Base-by-base conservation (phyloP, 306 rosid genomes). In the Pyrus communis region DNA sequence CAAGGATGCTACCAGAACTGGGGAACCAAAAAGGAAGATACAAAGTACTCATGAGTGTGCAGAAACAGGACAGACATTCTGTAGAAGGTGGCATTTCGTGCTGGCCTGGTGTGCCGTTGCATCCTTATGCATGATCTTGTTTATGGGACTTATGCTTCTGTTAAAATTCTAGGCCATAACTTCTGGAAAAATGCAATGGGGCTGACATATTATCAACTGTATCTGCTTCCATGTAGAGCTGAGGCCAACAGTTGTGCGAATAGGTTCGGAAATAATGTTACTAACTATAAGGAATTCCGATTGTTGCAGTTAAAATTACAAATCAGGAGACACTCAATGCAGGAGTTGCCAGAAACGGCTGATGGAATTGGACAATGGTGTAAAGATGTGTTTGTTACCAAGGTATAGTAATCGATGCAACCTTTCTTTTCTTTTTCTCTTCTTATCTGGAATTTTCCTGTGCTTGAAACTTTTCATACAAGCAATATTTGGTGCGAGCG, bases 291-390 rank as follows among this genome's bases (percentile, higher is more conserved):
- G 9, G 49, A 25, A 33, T 58, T 38, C n/a, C 19, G 5, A 54
- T 78, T 52, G 21, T 31, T 33, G 35, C 77, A 94, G 97, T 88
- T 94, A 40, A 94, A 90, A 80, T 21, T 94, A 68, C 90, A 91
- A 85, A n/a, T 94, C 73, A 88, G 75, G 85, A 86, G 98, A 63
- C 90, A 88, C 71, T 42, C 60, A 76, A 82, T 89, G 86, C 87
- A 75, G 80, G 98, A 94, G 76, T 83, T 94, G 76, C 96, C 98
- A 2, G 85, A 88, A 80, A 90, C 96, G 55, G 78, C 73, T 1
- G 95, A 90, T 17, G 96, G 89, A 70, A 89, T 87, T 69, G 87
- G 91, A 74, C 94, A 94, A 59, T 91, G 97, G 98, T 94, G 97
- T 83, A 90, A 69, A 82, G 97, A 94, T 77, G 5, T 68, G 63